phyloP scores from a whole-genome alignment of 805 yeast species.

The Wickerhamomyces alni region DNA sequence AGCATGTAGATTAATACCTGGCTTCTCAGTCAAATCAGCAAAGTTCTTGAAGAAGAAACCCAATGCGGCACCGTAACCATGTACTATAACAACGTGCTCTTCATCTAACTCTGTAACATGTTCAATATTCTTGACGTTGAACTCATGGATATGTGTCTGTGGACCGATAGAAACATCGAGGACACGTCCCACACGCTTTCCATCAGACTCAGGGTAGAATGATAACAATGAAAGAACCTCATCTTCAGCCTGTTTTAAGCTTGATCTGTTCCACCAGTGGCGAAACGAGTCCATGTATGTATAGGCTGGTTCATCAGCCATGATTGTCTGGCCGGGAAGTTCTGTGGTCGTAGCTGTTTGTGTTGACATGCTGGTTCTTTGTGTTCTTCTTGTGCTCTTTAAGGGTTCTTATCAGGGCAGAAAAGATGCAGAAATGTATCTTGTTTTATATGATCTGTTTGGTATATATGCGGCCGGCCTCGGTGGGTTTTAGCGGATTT shows the following conservation, averaged over 20 bases:
- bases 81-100: slow-evolving; percentile 61
- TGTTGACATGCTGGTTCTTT: too few species aligned
- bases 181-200: slow-evolving; percentile 38
- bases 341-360: neutral
- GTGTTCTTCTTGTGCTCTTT: too few species aligned
- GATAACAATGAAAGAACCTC: slow-evolving; percentile 52
- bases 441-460: too few species aligned
- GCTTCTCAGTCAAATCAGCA: slow-evolving; percentile 39
- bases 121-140: slow-evolving; percentile 48
- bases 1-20: slow-evolving; percentile 54
- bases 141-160: slow-evolving; percentile 60
- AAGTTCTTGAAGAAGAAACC: slow-evolving; percentile 70
- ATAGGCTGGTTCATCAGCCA: neutral
- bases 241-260: slow-evolving; percentile 35
- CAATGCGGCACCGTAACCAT: slow-evolving; percentile 84
- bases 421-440: too few species aligned
- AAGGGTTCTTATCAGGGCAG: too few species aligned
- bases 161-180: slow-evolving; percentile 51
- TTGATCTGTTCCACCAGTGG: slow-evolving; percentile 37
- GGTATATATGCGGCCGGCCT: too few species aligned
- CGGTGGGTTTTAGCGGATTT: too few species aligned
- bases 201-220: slow-evolving; percentile 50
- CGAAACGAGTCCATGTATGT: slow-evolving; percentile 28
- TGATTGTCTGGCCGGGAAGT: neutral
- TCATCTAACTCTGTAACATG: slow-evolving; percentile 10